These are phyloP conservation scores for Cicer bijugum DNA, from an alignment of 306 rosid genomes.

Conservation along the genomic window DNA sequence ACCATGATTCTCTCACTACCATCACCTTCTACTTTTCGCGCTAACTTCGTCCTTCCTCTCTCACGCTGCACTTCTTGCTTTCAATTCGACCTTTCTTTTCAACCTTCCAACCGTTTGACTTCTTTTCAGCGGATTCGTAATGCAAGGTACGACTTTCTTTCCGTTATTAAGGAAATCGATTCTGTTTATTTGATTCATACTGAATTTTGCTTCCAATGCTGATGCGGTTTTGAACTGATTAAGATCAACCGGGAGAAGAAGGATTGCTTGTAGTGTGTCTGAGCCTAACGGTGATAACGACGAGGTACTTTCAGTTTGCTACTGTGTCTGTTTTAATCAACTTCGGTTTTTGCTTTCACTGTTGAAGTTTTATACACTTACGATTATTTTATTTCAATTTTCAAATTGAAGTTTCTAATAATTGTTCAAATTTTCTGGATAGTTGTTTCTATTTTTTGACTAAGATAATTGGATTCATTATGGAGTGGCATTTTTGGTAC, in stretches of 20 bases:
- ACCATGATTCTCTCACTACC: conserved; percentile 62
- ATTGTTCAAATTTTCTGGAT: conserved; percentile 32
- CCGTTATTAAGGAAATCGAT: not conserved
- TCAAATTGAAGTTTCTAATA: not conserved
- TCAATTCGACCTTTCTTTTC: conserved; percentile 58
- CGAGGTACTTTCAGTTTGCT: conserved; percentile 57
- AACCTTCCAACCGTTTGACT: conserved; percentile 45
- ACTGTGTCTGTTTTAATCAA: not conserved
- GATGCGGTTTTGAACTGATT: conserved; percentile 25
- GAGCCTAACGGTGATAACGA: conserved; percentile 66
- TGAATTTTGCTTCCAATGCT: conserved; percentile 21
- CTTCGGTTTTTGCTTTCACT: not conserved
- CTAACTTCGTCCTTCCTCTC: conserved; percentile 54
- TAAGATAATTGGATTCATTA: not conserved
- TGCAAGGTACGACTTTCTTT: conserved; percentile 51
- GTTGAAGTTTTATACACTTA: not conserved
- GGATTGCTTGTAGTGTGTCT: conserved; percentile 63
- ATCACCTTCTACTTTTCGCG: conserved; percentile 54
- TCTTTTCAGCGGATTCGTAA: conserved; percentile 48
- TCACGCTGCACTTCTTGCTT: conserved; percentile 71
- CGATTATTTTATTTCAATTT: not conserved
- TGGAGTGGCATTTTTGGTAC: not conserved
- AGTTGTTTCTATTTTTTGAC: not conserved
- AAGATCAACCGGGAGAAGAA: conserved; percentile 50
- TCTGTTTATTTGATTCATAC: not conserved